phyloP scores from a whole-genome alignment of 495 filamentous ascomycete genomes.

The Bombardia bombarda region DNA sequence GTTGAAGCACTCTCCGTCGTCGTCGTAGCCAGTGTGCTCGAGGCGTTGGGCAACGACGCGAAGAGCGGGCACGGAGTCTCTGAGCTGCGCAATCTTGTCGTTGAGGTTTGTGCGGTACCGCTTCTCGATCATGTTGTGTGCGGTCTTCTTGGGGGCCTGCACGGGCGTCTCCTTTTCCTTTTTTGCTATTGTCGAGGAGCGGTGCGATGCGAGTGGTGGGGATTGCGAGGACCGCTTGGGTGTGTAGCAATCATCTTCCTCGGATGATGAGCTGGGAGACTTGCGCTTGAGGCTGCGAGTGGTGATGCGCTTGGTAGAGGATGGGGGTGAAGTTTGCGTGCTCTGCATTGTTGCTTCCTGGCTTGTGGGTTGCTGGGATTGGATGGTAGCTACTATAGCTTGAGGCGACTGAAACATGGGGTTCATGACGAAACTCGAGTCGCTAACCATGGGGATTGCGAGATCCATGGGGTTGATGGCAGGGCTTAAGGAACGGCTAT shows the following conservation, averaged over 20 bases:
- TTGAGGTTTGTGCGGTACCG: conserved; percentile 45
- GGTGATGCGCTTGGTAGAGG: conserved; percentile 10
- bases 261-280: conserved; percentile 10
- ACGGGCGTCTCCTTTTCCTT: conserved; percentile 1
- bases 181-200: not conserved
- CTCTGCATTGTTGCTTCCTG: too few species aligned
- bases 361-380: too few species aligned
- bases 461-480: conserved; percentile 26
- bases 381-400: conserved; percentile 3
- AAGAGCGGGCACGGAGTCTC: conserved; percentile 38
- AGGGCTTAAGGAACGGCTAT: conserved; percentile 12
- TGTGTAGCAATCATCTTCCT: conserved; percentile 8
- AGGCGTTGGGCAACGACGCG: conserved; percentile 24
- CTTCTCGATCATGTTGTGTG: conserved; percentile 44
- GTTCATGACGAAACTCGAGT: not conserved
- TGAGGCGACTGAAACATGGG: conserved; percentile 10
- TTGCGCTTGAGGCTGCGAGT: conserved; percentile 23
- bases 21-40: conserved; percentile 1
- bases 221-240: conserved; percentile 5
- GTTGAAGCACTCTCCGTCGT: conserved; percentile 15
- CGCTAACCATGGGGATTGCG: conserved; percentile 1
- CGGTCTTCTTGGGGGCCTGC: conserved; percentile 22
- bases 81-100: conserved; percentile 40
- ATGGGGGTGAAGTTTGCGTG: not conserved
- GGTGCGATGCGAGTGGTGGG: conserved; percentile 4